phyloP scores from a whole-genome alignment of 1,284 basidiomycete species.

The Peniophora sp. region DNA sequence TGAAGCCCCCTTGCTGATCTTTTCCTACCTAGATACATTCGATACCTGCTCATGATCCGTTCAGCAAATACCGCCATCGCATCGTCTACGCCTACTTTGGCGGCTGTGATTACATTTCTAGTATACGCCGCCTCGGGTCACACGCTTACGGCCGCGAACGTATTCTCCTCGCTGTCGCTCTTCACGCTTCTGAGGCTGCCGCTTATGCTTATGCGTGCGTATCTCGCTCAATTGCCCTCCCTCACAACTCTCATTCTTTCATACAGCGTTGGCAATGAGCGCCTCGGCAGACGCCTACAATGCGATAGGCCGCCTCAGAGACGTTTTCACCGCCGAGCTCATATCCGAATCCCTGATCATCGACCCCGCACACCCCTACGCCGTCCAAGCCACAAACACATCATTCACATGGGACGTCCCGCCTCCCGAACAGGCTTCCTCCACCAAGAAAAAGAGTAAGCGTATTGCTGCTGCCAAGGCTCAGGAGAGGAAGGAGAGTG shows the following conservation, averaged over 20 bases:
- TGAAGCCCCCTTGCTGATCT: slow-evolving; percentile 5
- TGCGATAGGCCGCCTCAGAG: slow-evolving; percentile 45
- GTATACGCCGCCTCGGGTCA: slow-evolving; percentile 54
- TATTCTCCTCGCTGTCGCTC: slow-evolving; percentile 65
- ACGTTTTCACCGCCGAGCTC: slow-evolving; percentile 55
- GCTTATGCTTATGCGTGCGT: neutral
- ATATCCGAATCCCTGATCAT: slow-evolving; percentile 35
- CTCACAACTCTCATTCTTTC: slow-evolving; percentile 24
- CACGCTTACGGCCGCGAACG: slow-evolving; percentile 52
- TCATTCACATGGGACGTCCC: slow-evolving; percentile 58
- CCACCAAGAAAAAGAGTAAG: too few species aligned
- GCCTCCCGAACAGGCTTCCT: too few species aligned
- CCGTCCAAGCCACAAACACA: slow-evolving; percentile 44
- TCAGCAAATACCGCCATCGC: slow-evolving; percentile 38
- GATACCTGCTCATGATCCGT: too few species aligned
- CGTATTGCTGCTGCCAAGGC: too few species aligned
- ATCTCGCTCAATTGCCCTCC: too few species aligned
- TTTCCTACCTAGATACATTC: too few species aligned
- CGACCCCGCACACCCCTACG: slow-evolving; percentile 37
- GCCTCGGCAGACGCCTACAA: slow-evolving; percentile 59
- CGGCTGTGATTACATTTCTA: slow-evolving; percentile 70
- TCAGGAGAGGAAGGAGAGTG: too few species aligned
- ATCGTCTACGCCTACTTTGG: slow-evolving; percentile 56
- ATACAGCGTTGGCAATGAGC: slow-evolving; percentile 54
- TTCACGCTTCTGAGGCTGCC: slow-evolving; percentile 27